A percentile compares a stretch with the other conserved stretches of the same genome.
Conservation (phyloP, 306 rosid genomes). For the Pterocarpus macrocarpus region DNA sequence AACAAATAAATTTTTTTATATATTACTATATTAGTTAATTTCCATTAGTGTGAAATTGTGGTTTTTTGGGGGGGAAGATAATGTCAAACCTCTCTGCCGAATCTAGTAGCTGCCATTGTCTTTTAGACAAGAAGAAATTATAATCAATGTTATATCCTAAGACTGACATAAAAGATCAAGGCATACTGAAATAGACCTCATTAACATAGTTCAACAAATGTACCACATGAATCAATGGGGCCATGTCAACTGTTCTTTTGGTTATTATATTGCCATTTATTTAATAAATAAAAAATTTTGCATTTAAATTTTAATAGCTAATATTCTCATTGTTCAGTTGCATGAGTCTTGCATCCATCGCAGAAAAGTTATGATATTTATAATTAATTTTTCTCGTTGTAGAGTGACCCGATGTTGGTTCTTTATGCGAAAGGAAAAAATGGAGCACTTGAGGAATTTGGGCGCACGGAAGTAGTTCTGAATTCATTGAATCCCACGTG, state of each 20-base stretch:
- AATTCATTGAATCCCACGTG: constrained; percentile 77
- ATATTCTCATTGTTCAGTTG: constrained; percentile 29
- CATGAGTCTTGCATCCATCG: constrained; percentile 25
- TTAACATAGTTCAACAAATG: constrained; percentile 38
- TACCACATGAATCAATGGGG: constrained; percentile 21
- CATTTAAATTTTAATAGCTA: neutral
- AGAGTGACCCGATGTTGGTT: constrained; percentile 85
- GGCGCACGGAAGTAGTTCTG: constrained; percentile 80
- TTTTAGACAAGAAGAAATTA: constrained; percentile 5
- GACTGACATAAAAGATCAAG: neutral
- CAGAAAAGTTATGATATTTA: constrained; percentile 34
- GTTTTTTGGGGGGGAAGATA: neutral
- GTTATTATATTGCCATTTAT: neutral
- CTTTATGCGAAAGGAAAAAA: constrained; percentile 68
- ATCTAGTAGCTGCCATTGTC: neutral
- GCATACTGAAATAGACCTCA: neutral
- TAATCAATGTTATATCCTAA: neutral
- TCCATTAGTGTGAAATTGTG: neutral
- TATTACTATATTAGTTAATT: neutral
- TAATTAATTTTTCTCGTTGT: constrained; percentile 40
- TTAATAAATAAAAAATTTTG: neutral
- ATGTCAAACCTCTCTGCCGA: neutral
- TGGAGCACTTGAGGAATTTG: constrained; percentile 75
- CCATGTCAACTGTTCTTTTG: constrained; percentile 16
- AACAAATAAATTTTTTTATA: neutral